phyloP scores from a whole-genome alignment of 2,329 filamentous ascomycete species.

The Cercospora sp. region DNA sequence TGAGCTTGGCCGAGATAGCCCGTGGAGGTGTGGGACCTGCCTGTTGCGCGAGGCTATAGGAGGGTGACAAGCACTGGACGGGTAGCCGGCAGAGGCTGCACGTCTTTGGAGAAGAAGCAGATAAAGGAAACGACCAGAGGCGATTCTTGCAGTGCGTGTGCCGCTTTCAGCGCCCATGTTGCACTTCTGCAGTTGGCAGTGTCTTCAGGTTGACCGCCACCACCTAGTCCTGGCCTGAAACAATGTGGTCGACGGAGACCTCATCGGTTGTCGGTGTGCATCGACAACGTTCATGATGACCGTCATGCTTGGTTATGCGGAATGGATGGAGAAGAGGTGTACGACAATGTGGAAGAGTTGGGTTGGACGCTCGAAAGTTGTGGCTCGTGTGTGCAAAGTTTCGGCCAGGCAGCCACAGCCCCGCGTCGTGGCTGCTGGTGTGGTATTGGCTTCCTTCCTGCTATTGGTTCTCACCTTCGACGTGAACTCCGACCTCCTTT shows the following conservation, averaged over 20 bases:
- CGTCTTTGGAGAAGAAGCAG: neutral
- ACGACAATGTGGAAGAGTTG: neutral
- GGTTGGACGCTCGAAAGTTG: neutral
- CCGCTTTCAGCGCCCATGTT: neutral
- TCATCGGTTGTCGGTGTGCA: neutral
- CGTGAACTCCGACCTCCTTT: neutral
- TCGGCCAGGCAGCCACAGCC: neutral
- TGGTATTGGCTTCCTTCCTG: neutral
- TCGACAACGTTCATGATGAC: neutral
- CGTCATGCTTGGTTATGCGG: neutral
- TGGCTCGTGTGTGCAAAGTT: neutral
- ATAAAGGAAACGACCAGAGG: neutral
- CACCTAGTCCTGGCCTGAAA: neutral
- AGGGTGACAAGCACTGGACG: neutral
- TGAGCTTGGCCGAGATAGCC: slow-evolving; percentile 14
- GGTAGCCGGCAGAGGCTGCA: neutral
- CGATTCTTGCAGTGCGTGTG: neutral
- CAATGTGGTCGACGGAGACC: neutral
- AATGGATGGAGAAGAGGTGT: neutral
- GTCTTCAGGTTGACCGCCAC: neutral
- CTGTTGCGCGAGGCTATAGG: neutral
- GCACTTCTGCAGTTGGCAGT: neutral
- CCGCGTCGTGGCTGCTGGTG: neutral
- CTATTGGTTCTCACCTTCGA: neutral
- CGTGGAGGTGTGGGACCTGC: slow-evolving; percentile 7